Base-by-base conservation (phyloP, 306 rosid species). In the Citrullus mucosospermus region DNA sequence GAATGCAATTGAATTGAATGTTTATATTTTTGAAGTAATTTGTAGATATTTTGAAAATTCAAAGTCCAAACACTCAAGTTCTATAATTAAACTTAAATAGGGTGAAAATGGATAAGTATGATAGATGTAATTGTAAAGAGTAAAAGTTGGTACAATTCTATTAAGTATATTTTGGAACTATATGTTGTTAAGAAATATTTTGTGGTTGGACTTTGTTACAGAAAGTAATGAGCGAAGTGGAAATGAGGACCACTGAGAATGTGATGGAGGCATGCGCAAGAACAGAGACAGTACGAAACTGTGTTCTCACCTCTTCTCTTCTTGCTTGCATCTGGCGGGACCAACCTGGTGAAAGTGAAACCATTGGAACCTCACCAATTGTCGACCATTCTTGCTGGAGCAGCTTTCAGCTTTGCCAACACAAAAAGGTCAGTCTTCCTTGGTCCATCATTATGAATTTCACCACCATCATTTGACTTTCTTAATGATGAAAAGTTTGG, bases 221-320 rank as follows among this genome's bases (percentile, higher is more conserved):
- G 99, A 95, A 91, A 90, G 83, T 87, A 5, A 95, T 92, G 96
- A 94, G 88, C 4, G 97, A 91, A 73, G 83, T 92, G 41, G 99
- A 95, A 86, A 92, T 81, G 0, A 88, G 75, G 68, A 93, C 67
- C 2, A 83, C 87, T 14, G 92, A 92, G 87, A 88, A 85, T 80
- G 99, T 95, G 82, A 89, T 95, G 87, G 85, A 81, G 76, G 99
- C 97, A 44, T 95, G 97, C 75, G 86, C 95, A 70, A 84, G 88
- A 84, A 87, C 97, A 69, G 68, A 85, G 16, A 83, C 96, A 0
- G 80, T 95, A 17, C 86, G 86, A 13, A 92, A 84, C 80, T 95
- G 97, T 75, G 93, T 95, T 6, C 79, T 95, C 82, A 95, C 99
- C 30, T 95, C 99, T 34, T 92, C 99, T 34, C 90, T 95, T 41